phyloP scores from a whole-genome alignment of 257 asterid species.

The Galeopsis tetrahit region DNA sequence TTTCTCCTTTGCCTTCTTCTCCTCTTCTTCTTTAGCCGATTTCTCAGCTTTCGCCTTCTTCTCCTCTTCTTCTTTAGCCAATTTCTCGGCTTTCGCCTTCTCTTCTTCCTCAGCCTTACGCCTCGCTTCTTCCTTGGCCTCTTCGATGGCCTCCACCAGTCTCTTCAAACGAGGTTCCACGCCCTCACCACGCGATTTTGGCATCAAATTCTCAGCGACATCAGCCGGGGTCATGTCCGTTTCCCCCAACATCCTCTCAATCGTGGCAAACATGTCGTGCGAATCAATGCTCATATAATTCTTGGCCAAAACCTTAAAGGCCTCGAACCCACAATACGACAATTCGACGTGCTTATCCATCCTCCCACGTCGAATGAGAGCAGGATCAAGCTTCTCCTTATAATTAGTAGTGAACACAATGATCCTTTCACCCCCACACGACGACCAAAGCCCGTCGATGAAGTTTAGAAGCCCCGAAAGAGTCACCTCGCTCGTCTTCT shows the following conservation, averaged over 20 bases:
- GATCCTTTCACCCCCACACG: conserved; percentile 60
- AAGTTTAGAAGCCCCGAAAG: conserved; percentile 67
- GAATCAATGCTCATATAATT: conserved; percentile 38
- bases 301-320: conserved; percentile 42
- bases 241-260: conserved; percentile 40
- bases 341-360: conserved; percentile 65
- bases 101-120: conserved; percentile 43
- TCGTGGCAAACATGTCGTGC: conserved; percentile 40
- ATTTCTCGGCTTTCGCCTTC: conserved; percentile 35
- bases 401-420: conserved; percentile 64
- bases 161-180: conserved; percentile 41
- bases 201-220: conserved; percentile 63
- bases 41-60: conserved; percentile 1
- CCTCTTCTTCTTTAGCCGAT: conserved; percentile 7
- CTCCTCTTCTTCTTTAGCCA: conserved; percentile 31
- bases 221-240: conserved; percentile 50
- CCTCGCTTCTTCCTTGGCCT: conserved; percentile 38
- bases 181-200: conserved; percentile 43
- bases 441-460: conserved; percentile 77
- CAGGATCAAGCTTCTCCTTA: conserved; percentile 61
- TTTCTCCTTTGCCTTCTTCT: conserved; percentile 7
- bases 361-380: conserved; percentile 60
- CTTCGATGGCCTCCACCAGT: conserved; percentile 48
- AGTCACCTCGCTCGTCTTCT: conserved; percentile 50
- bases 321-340: conserved; percentile 56